Conservation (phyloP, 257 asterid species). For the Ilex asprella region DNA sequence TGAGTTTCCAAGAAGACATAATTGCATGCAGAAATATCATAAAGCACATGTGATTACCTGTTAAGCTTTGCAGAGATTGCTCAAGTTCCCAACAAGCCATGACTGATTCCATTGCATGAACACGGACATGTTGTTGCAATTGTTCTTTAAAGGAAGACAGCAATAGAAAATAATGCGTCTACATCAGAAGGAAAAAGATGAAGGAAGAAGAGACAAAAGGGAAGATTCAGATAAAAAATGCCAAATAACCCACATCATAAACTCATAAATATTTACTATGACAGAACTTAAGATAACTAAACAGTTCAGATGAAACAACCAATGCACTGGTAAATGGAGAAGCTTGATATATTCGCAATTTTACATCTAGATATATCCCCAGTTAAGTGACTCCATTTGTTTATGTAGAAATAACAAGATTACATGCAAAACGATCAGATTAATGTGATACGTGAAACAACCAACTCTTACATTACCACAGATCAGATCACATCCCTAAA, state of each 20-base stretch:
- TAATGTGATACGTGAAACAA: too few relatives aligned
- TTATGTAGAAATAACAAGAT: too few relatives aligned
- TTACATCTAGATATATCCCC: neutral
- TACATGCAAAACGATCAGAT: too few relatives aligned
- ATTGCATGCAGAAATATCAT: neutral
- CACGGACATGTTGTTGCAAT: conserved; percentile 95
- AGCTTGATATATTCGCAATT: neutral
- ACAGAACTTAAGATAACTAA: neutral
- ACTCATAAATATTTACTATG: neutral
- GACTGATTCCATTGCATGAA: conserved; percentile 99
- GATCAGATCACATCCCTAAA: too few relatives aligned
- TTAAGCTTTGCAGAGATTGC: conserved; percentile 94
- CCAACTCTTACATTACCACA: too few relatives aligned
- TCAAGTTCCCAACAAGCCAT: conserved; percentile 99
- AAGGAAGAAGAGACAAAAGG: neutral
- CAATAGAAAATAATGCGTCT: conserved; percentile 92
- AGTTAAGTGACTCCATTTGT: too few relatives aligned
- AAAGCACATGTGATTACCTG: conserved; percentile 40
- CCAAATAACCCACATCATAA: neutral
- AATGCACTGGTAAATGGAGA: neutral
- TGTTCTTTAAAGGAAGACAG: conserved; percentile 96
- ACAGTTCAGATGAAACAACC: neutral
- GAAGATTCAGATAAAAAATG: neutral
- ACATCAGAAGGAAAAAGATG: conserved; percentile 18
- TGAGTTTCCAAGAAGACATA: neutral